A percentile compares a stretch with the other conserved stretches of the same genome.
Conservation (phyloP, 768 basidiomycete species). For the Rhodocollybia butyracea region DNA sequence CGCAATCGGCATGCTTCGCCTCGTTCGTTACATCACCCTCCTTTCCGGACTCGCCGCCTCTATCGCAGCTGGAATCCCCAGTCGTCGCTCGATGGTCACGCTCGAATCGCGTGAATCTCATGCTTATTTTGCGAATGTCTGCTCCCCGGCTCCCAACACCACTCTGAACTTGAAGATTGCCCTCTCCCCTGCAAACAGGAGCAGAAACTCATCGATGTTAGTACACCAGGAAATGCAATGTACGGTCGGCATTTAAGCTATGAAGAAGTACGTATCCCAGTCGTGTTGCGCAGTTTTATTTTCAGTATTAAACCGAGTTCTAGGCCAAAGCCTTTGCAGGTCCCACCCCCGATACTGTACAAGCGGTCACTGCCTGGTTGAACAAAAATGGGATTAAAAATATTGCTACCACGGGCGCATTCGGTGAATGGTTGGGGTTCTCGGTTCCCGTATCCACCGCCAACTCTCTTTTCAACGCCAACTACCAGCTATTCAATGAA, state of each 20-base stretch:
- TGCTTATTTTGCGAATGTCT: neutral
- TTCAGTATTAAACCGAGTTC: too few relatives aligned
- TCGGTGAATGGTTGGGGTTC: constrained; percentile 35
- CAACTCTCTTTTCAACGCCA: constrained; percentile 29
- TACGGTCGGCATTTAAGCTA: constrained; percentile 26
- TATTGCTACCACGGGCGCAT: constrained; percentile 31
- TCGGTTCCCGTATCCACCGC: constrained; percentile 28
- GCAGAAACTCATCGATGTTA: constrained; percentile 25
- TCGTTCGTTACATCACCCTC: too few relatives aligned
- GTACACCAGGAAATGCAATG: constrained; percentile 22
- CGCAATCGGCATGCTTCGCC: too few relatives aligned
- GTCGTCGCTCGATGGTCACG: neutral
- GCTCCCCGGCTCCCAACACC: constrained; percentile 14
- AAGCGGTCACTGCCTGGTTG: constrained; percentile 42
- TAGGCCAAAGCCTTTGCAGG: constrained; percentile 17
- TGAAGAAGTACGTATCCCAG: constrained; percentile 25
- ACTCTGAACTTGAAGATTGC: constrained; percentile 27
- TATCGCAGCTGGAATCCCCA: too few relatives aligned
- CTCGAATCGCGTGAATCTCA: neutral
- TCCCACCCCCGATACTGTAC: constrained; percentile 15
- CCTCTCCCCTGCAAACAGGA: constrained; percentile 24
- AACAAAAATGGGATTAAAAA: constrained; percentile 35
- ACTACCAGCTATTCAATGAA: constrained; percentile 34
- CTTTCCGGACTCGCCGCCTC: too few relatives aligned
- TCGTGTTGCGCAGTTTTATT: too few relatives aligned